These are phyloP conservation scores for Aspergillus felis DNA, from an alignment of 2,329 filamentous ascomycete genomes.

Conservation along the genomic window DNA sequence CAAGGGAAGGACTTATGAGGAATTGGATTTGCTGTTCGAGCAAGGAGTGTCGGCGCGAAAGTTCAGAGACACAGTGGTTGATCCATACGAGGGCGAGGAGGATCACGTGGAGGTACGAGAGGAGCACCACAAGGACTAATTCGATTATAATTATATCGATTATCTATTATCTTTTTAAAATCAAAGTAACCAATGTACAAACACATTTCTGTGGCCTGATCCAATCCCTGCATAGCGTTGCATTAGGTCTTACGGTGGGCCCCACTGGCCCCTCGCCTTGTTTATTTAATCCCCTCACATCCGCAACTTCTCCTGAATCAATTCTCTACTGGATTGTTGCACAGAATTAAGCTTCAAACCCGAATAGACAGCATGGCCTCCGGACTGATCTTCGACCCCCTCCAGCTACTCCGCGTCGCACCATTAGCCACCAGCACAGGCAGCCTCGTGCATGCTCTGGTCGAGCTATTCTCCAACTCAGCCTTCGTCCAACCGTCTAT, in stretches of 20 bases:
- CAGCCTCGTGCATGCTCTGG: constrained; percentile 10
- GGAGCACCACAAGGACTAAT: neutral
- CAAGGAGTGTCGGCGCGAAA: constrained; percentile 35
- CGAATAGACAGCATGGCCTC: constrained; percentile 8
- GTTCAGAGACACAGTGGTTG: constrained; percentile 33
- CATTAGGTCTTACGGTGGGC: neutral
- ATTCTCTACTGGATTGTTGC: too few species aligned
- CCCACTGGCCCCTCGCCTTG: neutral
- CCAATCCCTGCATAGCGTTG: neutral
- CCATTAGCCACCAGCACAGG: constrained; percentile 18
- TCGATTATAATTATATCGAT: neutral
- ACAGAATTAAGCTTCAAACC: too few species aligned
- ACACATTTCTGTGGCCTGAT: neutral
- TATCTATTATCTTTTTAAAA: neutral
- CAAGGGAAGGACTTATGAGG: constrained; percentile 39
- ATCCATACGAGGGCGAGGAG: constrained; percentile 19
- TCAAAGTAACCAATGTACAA: neutral
- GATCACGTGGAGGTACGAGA: constrained; percentile 1
- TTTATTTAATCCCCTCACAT: neutral
- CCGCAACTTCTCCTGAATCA: neutral
- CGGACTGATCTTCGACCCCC: constrained; percentile 15
- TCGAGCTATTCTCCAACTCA: constrained; percentile 9
- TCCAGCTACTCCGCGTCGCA: constrained; percentile 9
- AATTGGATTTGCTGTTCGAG: constrained; percentile 44
- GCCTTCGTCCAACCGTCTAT: constrained; percentile 9